phyloP scores from a whole-genome alignment of 2,329 filamentous ascomycete genomes.

The Ascochyta clinopodiicola region DNA sequence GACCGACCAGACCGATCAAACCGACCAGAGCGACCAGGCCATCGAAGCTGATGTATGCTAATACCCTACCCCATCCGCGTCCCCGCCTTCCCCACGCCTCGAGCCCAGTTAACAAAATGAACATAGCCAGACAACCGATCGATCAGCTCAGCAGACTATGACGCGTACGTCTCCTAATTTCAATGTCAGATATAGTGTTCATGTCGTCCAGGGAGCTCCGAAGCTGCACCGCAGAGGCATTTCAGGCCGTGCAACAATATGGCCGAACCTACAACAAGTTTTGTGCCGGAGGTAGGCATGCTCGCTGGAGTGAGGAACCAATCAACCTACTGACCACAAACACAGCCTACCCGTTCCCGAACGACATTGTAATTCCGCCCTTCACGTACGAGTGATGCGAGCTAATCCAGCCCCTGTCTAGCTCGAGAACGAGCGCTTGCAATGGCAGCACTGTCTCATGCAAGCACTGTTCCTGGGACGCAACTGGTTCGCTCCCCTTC shows the following conservation, averaged over 20 bases:
- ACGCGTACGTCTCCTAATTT: slow-evolving; percentile 35
- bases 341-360: slow-evolving; percentile 49
- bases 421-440: slow-evolving; percentile 48
- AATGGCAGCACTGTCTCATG: slow-evolving; percentile 49
- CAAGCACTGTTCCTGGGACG: slow-evolving; percentile 45
- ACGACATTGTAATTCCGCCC: slow-evolving; percentile 41
- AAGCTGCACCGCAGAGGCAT: slow-evolving; percentile 49
- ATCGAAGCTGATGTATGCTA: slow-evolving; percentile 16
- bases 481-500: slow-evolving; percentile 49
- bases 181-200: slow-evolving; percentile 8
- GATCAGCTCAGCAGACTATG: slow-evolving; percentile 40
- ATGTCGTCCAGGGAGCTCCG: slow-evolving; percentile 43
- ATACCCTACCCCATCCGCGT: slow-evolving; percentile 4
- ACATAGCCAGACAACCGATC: slow-evolving; percentile 42
- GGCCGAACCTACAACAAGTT: slow-evolving; percentile 51
- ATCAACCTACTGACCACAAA: slow-evolving; percentile 28
- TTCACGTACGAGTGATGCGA: background rate
- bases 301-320: background rate
- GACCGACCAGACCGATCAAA: background rate
- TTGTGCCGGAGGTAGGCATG: slow-evolving; percentile 47
- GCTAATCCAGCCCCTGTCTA: slow-evolving; percentile 30
- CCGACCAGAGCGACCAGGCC: background rate
- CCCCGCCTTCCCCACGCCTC: slow-evolving; percentile 16
- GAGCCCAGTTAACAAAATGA: slow-evolving; percentile 23
- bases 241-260: slow-evolving; percentile 49